phyloP scores from a whole-genome alignment of 108 stramenopile species.

The Nitzschia palea region DNA sequence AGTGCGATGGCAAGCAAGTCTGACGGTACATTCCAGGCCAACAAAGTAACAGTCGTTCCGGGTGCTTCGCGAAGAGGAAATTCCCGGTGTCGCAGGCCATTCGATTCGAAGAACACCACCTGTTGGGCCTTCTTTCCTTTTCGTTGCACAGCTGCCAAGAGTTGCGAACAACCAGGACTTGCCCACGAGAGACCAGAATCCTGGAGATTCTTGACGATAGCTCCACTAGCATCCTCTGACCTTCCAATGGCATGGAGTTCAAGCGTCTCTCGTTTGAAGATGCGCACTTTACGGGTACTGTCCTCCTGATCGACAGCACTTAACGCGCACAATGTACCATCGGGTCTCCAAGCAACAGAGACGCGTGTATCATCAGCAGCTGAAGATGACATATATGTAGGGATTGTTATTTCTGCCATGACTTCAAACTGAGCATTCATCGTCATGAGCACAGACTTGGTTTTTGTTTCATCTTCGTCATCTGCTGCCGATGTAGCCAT shows the following conservation, averaged over 20 bases:
- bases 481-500: conserved; percentile 65
- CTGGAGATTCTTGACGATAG: conserved; percentile 67
- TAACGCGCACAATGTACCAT: conserved; percentile 70
- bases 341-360: conserved; percentile 75
- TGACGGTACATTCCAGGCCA: conserved; percentile 72
- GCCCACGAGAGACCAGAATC: conserved; percentile 66
- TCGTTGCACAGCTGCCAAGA: conserved; percentile 70
- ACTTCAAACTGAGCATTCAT: conserved; percentile 87
- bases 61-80: conserved; percentile 49
- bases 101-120: conserved; percentile 88
- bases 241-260: conserved; percentile 67
- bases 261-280: conserved; percentile 63
- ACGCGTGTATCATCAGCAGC: conserved; percentile 36
- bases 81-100: conserved; percentile 84
- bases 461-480: conserved; percentile 43
- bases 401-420: conserved; percentile 64
- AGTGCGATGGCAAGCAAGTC: conserved; percentile 72
- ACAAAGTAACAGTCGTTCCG: conserved; percentile 29
- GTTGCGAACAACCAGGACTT: conserved; percentile 72
- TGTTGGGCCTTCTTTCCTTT: conserved; percentile 60
- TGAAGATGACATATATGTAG: conserved; percentile 24
- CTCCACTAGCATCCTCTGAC: conserved; percentile 82
- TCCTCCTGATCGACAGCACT: conserved; percentile 63
- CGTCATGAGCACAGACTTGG: conserved; percentile 69
- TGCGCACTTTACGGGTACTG: conserved; percentile 58